These are phyloP conservation scores for Penicillium sp. DNA, from an alignment of 2,329 filamentous ascomycete genomes.

Conservation along the genomic window DNA sequence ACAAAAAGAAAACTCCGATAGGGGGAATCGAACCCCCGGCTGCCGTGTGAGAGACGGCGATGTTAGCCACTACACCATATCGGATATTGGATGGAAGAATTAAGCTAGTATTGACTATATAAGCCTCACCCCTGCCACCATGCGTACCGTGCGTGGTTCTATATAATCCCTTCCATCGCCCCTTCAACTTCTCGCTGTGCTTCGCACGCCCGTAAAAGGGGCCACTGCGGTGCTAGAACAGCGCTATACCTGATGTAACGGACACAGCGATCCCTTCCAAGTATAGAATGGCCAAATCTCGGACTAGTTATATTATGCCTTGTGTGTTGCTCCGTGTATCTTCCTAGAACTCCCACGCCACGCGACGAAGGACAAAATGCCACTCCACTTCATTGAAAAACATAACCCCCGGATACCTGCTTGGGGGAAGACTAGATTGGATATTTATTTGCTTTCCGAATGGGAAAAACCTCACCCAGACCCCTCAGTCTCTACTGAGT, in stretches of 20 bases:
- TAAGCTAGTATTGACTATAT: no score
- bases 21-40: conserved; percentile 32
- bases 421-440: background rate
- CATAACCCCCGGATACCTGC: background rate
- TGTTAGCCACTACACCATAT: conserved; percentile 31
- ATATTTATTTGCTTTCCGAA: background rate
- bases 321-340: background rate
- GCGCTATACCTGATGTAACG: no score
- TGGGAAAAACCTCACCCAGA: background rate
- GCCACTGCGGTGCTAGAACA: no score
- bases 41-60: conserved; percentile 32
- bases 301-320: background rate
- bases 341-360: background rate
- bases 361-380: background rate
- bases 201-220: no score
- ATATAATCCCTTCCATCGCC: no score
- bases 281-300: background rate
- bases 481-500: background rate
- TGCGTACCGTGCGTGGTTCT: no score
- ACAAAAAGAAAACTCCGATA: conserved; percentile 21
- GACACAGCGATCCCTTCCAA: background rate
- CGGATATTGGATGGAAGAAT: no score
- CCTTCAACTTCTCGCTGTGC: no score
- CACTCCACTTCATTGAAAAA: background rate
- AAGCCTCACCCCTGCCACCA: no score